Conservation (phyloP, 2,329 filamentous ascomycete species). For the Colletotrichum siamense region DNA sequence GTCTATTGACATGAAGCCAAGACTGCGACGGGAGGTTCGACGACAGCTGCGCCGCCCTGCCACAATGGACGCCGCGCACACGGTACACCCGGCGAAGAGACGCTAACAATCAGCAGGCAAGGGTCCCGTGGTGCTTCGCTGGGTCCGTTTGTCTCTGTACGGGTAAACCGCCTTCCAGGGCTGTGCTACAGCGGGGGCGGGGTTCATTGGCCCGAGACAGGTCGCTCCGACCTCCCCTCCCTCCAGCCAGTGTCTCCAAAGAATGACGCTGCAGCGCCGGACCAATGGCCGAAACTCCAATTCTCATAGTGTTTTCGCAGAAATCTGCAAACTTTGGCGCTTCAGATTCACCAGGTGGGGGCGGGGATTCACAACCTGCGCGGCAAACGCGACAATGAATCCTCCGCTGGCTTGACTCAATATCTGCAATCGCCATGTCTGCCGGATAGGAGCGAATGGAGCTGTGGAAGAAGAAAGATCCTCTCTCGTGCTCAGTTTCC, state of each 20-base stretch:
- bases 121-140: background rate
- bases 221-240: background rate
- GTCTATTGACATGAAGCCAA: conserved; percentile 19
- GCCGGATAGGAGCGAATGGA: background rate
- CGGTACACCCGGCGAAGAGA: background rate
- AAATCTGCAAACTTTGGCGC: background rate
- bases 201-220: conserved; percentile 3
- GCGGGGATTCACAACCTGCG: background rate
- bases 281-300: conserved; percentile 15
- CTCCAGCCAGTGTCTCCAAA: background rate
- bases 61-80: background rate
- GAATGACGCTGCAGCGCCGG: background rate
- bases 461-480: background rate
- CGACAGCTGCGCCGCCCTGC: background rate
- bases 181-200: conserved; percentile 12
- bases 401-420: background rate
- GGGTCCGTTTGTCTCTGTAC: background rate
- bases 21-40: conserved; percentile 8
- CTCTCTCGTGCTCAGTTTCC: background rate
- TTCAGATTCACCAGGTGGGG: background rate
- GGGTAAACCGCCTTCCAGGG: background rate
- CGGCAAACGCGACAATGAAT: background rate
- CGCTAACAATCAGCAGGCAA: background rate
- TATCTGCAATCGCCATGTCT: background rate
- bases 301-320: background rate